Evolutionary conservation across 345 rosid species (phyloP).

Genomic region (Pugionium cornutum): DNA sequence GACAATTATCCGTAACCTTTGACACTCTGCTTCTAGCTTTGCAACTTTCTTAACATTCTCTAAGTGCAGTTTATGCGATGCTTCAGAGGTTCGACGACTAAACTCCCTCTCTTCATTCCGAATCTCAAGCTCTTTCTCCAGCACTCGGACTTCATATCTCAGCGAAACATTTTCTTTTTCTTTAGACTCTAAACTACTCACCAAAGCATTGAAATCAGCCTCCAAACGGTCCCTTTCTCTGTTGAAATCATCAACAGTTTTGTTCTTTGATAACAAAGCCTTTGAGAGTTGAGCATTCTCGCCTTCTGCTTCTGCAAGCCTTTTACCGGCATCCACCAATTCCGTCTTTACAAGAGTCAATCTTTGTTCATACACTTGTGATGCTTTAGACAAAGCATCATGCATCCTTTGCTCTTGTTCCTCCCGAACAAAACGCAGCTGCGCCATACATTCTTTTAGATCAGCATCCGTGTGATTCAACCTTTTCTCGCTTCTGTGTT

Average conservation of each 20-base stretch:
- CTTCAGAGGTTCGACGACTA: constrained; percentile 63
- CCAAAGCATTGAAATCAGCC: constrained; percentile 54
- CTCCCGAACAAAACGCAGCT: constrained; percentile 70
- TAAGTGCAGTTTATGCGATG: constrained; percentile 74
- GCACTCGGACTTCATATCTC: constrained; percentile 74
- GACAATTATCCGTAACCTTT: constrained; percentile 74
- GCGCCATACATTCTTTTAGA: constrained; percentile 82
- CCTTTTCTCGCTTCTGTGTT: constrained; percentile 55
- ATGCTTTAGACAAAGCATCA: constrained; percentile 67
- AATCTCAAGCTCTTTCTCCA: constrained; percentile 92
- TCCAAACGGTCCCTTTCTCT: constrained; percentile 58
- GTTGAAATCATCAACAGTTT: constrained; percentile 56
- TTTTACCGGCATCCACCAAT: constrained; percentile 51
- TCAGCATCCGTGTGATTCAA: constrained; percentile 60
- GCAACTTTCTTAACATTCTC: constrained; percentile 84
- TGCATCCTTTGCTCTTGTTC: constrained; percentile 84
- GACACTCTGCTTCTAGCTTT: constrained; percentile 89
- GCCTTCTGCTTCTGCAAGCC: constrained; percentile 51
- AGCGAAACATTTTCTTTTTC: constrained; percentile 75
- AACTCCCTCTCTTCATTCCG: constrained; percentile 91
- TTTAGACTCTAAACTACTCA: constrained; percentile 59
- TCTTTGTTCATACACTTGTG: constrained; percentile 58
- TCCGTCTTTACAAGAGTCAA: constrained; percentile 50
- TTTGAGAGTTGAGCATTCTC: constrained; percentile 62
- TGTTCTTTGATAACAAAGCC: constrained; percentile 63